Percentiles rank a stretch among this genome's conserved stretches.
phyloP scores from a whole-genome alignment of 768 basidiomycete species.

The Chalciporus piperatus region DNA sequence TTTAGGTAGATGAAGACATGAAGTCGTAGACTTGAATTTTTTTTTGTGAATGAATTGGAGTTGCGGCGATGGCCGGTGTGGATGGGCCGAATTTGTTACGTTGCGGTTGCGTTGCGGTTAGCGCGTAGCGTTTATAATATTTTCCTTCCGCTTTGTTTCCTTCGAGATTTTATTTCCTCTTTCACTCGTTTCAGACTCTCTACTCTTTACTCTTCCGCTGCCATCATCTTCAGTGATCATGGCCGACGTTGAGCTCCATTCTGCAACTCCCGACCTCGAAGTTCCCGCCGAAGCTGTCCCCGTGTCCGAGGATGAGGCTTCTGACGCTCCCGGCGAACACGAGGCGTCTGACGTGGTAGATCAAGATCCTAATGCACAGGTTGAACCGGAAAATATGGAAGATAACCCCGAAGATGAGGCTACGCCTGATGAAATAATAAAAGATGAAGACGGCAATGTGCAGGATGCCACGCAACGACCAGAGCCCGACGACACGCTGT shows the following conservation, averaged over 20 bases:
- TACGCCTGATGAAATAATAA: slow-evolving; percentile 14
- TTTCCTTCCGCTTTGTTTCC: slow-evolving; percentile 3
- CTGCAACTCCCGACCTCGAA: slow-evolving; percentile 21
- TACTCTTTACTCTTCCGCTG: slow-evolving; percentile 1
- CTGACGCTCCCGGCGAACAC: slow-evolving; percentile 35
- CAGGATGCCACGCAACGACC: slow-evolving; percentile 21
- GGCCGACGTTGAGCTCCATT: slow-evolving; percentile 34
- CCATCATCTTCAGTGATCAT: slow-evolving; percentile 31
- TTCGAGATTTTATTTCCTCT: slow-evolving; percentile 7
- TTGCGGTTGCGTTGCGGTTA: slow-evolving; percentile 14
- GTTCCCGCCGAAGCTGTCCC: slow-evolving; percentile 19
- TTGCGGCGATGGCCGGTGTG: no score
- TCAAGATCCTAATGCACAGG: slow-evolving; percentile 23
- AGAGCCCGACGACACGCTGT: slow-evolving; percentile 21
- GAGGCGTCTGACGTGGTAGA: slow-evolving; percentile 37
- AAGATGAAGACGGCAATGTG: slow-evolving; percentile 13
- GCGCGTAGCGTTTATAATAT: not conserved
- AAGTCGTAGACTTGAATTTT: slow-evolving; percentile 1
- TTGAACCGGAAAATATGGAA: slow-evolving; percentile 18
- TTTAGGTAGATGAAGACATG: not conserved
- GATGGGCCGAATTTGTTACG: slow-evolving; percentile 6
- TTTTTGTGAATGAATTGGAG: slow-evolving; percentile 11
- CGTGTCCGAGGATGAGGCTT: slow-evolving; percentile 17
- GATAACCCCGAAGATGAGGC: slow-evolving; percentile 16
- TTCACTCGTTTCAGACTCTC: slow-evolving; percentile 5